phyloP scores from a whole-genome alignment of 2,329 filamentous ascomycete genomes.

The Pseudogymnoascus sp. region DNA sequence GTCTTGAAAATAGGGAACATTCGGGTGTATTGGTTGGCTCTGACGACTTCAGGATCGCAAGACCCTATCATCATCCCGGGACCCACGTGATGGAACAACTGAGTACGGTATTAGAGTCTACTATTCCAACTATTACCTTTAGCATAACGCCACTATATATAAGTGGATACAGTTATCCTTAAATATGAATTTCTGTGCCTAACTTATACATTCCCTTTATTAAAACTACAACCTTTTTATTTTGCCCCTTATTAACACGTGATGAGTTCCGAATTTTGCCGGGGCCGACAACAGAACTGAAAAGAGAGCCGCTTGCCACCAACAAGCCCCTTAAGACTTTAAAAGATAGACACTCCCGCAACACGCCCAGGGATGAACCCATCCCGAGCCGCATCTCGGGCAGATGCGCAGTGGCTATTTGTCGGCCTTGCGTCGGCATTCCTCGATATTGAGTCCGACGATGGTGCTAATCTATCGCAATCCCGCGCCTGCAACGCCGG shows the following conservation, averaged over 20 bases:
- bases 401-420: neutral
- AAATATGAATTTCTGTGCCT: no score
- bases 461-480: neutral
- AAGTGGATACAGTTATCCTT: no score
- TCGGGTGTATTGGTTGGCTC: no score
- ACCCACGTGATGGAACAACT: no score
- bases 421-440: neutral
- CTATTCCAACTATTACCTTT: no score
- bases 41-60: no score
- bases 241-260: no score
- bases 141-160: no score
- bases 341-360: neutral
- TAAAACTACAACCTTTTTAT: neutral
- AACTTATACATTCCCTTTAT: neutral
- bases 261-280: neutral
- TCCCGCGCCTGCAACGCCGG: constrained; percentile 27
- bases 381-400: neutral
- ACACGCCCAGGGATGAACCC: neutral
- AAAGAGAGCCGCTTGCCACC: neutral
- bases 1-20: no score
- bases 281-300: neutral
- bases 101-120: no score
- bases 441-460: neutral
- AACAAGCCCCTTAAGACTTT: neutral
- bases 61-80: no score